Percentiles rank a stretch among this genome's conserved stretches.
These are phyloP conservation scores for Bryopsis sp. DNA, from an alignment of 139 green algal species.

Conservation along the genomic window DNA sequence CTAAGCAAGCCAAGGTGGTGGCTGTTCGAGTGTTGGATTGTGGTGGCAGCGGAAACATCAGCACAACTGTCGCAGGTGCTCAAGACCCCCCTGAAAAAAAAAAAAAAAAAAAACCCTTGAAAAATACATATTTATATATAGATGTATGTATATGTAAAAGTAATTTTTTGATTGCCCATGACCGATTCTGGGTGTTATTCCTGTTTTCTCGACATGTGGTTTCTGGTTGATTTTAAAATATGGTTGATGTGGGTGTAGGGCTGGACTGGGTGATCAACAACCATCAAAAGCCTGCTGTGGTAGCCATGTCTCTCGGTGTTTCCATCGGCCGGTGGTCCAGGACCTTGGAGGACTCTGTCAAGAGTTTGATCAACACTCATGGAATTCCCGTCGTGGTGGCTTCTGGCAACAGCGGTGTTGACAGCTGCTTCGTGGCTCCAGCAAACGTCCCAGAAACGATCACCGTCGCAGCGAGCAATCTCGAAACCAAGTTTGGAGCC, in stretches of 20 bases:
- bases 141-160: constrained; percentile 13
- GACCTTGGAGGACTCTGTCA: constrained; percentile 33
- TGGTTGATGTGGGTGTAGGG: constrained; percentile 18
- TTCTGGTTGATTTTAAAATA: no score
- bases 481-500: constrained; percentile 30
- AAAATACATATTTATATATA: not conserved
- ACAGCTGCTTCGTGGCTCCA: constrained; percentile 20
- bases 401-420: constrained; percentile 34
- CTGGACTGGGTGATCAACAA: constrained; percentile 66
- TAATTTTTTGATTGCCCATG: not conserved
- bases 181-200: no score
- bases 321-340: constrained; percentile 30
- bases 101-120: not conserved
- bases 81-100: no score
- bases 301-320: constrained; percentile 61
- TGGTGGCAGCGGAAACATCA: constrained; percentile 46
- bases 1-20: constrained; percentile 57
- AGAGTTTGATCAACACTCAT: constrained; percentile 17
- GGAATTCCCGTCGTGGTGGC: constrained; percentile 20
- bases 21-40: constrained; percentile 68
- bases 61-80: constrained; percentile 45
- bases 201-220: no score
- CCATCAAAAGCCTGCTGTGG: constrained; percentile 43
- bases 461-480: constrained; percentile 42
- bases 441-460: constrained; percentile 28